A percentile compares a stretch with the other conserved stretches of the same genome.
Evolutionary conservation across 2,329 filamentous ascomycete species (phyloP).

Genomic region (Chaetothyriales sp.): DNA sequence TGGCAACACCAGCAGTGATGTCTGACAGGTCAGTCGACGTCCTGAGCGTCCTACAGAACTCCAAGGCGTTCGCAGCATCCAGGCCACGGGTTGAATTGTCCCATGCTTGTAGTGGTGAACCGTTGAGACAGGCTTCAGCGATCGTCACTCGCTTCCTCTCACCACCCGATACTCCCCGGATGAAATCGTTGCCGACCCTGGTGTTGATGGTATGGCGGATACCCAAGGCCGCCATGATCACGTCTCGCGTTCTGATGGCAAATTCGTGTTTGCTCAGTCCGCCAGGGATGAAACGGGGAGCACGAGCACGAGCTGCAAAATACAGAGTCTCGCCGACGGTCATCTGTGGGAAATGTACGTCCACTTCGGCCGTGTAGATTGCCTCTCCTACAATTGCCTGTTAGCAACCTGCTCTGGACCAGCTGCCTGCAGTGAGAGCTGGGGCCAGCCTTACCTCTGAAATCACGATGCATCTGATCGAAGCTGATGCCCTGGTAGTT

Average conservation of each 20-base stretch:
- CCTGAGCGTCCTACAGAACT: conserved; percentile 41
- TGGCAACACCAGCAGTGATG: conserved; percentile 39
- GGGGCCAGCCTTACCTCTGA: conserved; percentile 38
- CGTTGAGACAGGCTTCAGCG: conserved; percentile 35
- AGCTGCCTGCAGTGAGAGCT: not conserved
- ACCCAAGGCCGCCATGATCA: conserved; percentile 39
- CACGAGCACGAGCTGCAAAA: conserved; percentile 40
- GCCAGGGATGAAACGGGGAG: conserved; percentile 27
- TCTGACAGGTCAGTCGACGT: conserved; percentile 35
- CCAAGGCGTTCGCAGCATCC: conserved; percentile 42
- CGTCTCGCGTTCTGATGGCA: conserved; percentile 29
- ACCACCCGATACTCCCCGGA: conserved; percentile 48
- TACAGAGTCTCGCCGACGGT: conserved; percentile 62
- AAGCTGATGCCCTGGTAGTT: conserved; percentile 67
- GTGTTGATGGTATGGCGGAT: conserved; percentile 30
- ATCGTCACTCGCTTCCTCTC: conserved; percentile 48
- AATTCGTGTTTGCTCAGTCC: conserved; percentile 30
- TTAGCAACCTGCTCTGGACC: not conserved
- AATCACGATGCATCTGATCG: conserved; percentile 56
- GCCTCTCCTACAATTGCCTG: conserved; percentile 41
- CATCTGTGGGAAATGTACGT: conserved; percentile 65
- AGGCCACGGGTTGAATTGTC: conserved; percentile 38
- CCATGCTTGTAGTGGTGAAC: conserved; percentile 31
- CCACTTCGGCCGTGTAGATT: conserved; percentile 74
- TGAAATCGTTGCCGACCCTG: conserved; percentile 41